Conservation (phyloP, 2,329 filamentous ascomycete species). For the Myriosclerotinia curreyana region DNA sequence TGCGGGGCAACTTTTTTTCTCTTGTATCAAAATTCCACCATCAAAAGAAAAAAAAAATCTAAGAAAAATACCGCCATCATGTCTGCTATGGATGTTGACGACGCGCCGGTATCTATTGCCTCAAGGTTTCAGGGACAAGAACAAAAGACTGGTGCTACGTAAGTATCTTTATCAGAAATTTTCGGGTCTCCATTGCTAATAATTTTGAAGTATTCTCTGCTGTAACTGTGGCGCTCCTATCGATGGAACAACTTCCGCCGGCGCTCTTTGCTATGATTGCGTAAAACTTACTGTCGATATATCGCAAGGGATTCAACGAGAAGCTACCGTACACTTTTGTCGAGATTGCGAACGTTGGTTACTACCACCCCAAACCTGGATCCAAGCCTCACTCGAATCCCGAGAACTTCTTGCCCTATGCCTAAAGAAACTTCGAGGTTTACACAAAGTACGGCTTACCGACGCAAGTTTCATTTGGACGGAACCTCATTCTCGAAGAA, state of each 20-base stretch:
- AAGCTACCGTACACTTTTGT: slow-evolving; percentile 87
- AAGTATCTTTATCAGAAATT: slow-evolving; percentile 35
- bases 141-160: slow-evolving; percentile 51
- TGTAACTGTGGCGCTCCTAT: slow-evolving; percentile 97
- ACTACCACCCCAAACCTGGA: slow-evolving; percentile 80
- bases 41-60: slow-evolving; percentile 24
- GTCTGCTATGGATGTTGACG: slow-evolving; percentile 59
- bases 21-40: slow-evolving; percentile 30
- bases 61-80: slow-evolving; percentile 42
- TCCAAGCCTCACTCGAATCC: slow-evolving; percentile 80
- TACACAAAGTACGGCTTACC: slow-evolving; percentile 89
- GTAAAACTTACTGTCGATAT: slow-evolving; percentile 94
- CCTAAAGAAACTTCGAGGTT: slow-evolving; percentile 78
- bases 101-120: slow-evolving; percentile 50
- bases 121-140: slow-evolving; percentile 37
- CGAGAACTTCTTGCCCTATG: slow-evolving; percentile 91
- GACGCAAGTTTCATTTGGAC: slow-evolving; percentile 98
- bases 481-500: slow-evolving; percentile 87
- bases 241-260: slow-evolving; percentile 80
- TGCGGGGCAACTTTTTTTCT: slow-evolving; percentile 33
- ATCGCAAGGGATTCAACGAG: slow-evolving; percentile 84
- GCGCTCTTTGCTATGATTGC: slow-evolving; percentile 93
- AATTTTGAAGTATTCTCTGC: slow-evolving; percentile 72
- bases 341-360: slow-evolving; percentile 93
- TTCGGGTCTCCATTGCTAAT: slow-evolving; percentile 24